Evolutionary conservation across 768 basidiomycete species (phyloP).

Genomic region (Xerocomus potaroensis): DNA sequence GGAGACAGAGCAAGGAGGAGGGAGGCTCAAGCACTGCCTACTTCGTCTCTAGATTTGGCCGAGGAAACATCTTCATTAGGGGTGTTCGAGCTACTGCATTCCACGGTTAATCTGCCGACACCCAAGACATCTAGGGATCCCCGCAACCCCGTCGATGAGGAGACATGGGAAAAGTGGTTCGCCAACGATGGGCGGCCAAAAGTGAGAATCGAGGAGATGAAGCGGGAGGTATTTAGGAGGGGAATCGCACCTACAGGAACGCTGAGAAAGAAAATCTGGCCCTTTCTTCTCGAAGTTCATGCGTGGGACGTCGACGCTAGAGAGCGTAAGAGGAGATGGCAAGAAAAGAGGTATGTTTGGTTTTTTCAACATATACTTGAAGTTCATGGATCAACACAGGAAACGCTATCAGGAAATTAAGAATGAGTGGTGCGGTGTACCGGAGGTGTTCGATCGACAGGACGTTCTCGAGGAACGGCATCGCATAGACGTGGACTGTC

Average conservation of each 20-base stretch:
- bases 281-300: constrained; percentile 80
- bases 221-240: constrained; percentile 71
- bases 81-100: constrained; percentile 82
- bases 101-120: constrained; percentile 72
- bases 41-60: constrained; percentile 43
- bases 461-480: constrained; percentile 89
- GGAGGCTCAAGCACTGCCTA: constrained; percentile 68
- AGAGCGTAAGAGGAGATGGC: constrained; percentile 60
- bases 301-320: constrained; percentile 69
- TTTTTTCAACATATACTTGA: neutral
- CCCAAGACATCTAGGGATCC: constrained; percentile 84
- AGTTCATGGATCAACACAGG: constrained; percentile 36
- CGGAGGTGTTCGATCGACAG: constrained; percentile 74
- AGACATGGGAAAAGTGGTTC: constrained; percentile 79
- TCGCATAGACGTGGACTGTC: constrained; percentile 94
- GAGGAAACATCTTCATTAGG: constrained; percentile 75
- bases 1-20: constrained; percentile 83
- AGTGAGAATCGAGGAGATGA: constrained; percentile 65
- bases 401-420: constrained; percentile 68
- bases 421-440: constrained; percentile 77
- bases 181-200: constrained; percentile 61
- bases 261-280: constrained; percentile 79
- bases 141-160: constrained; percentile 66
- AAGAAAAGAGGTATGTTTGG: constrained; percentile 51
- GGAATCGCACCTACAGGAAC: constrained; percentile 54